Evolutionary conservation across 1,284 basidiomycete species (phyloP), one percentile per base, ranked within the genome.

Genomic region (Apiotrichum siamense): DNA sequence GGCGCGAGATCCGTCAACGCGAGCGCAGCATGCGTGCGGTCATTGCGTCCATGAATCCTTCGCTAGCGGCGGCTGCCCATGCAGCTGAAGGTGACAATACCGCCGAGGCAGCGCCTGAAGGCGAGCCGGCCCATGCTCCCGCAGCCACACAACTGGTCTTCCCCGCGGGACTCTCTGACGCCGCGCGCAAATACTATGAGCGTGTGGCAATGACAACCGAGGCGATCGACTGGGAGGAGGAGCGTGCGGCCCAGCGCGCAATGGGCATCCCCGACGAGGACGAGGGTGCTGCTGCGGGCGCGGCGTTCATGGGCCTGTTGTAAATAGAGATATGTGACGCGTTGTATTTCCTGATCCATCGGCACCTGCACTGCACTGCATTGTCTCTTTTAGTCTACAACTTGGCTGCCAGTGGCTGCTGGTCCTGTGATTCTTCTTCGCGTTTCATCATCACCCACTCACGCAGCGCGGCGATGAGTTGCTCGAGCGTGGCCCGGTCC

Each of bases 191-290:
- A 33, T 73, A 73, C 47, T 73, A 69, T 44, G 42, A 52, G 4
- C 47, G 69, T 15, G 65, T 70, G 4, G 51, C 64, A 25, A 52
- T 45, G 9, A 45, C 61, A 4, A 59, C 63, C 1, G 69, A 71
- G 50, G 60, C 63, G 25, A 70, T 73, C 25, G 70, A 73, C 56
- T 73, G 70, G 70, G 70, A 73, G 33, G 71, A 72, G 52, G 71
- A 72, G 59, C 47, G 70, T 25, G 70, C 66, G 35, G 66, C 67
- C 15, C 66, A 70, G 59, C 47, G 63, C 41, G 66, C 63, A 5
- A 58, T 70, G 59, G 66, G 65, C n/a, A 48, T 65, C 18, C 59
- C 53, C 3, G 62, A 68, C 32, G 61, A 66, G 29, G 64, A 67
- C 23, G 60, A 61, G 36, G 60, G 58, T 17, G 47, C 31, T 5